Percentiles rank a stretch among this genome's conserved stretches.
Conservation (phyloP, 2,329 filamentous ascomycete genomes). For the Diaporthe australafricana region DNA sequence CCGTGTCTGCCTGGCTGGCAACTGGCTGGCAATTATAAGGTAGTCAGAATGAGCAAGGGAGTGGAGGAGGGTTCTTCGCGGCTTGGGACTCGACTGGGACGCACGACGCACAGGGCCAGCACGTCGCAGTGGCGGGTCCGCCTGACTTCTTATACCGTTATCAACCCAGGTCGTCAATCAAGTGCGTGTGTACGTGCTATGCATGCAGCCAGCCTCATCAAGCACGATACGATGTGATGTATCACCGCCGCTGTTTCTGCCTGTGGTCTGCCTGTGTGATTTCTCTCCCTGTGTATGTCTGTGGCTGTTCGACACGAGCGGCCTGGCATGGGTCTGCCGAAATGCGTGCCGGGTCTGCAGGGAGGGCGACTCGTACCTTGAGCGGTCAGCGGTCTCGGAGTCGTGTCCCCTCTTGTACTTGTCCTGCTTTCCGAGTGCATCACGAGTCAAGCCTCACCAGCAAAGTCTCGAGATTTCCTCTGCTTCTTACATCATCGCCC, state of each 20-base stretch:
- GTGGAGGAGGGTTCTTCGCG: conserved; percentile 4
- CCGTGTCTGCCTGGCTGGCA: not conserved
- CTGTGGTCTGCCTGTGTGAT: not conserved
- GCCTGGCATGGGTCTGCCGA: not conserved
- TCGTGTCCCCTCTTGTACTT: not conserved
- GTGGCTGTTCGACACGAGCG: not conserved
- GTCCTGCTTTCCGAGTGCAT: not conserved
- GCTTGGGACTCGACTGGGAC: conserved; percentile 18
- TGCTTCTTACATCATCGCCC: conserved; percentile 13
- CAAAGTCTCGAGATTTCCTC: not conserved
- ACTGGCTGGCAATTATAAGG: not conserved
- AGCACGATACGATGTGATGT: not conserved
- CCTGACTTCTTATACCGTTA: conserved; percentile 30
- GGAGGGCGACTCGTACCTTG: not conserved
- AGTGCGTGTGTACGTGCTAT: not conserved
- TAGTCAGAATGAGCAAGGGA: conserved; percentile 13
- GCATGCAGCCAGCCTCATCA: conserved; percentile 20
- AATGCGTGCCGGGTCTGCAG: not conserved
- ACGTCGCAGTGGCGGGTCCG: conserved; percentile 30
- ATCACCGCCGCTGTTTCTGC: not conserved
- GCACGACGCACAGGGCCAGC: conserved; percentile 11
- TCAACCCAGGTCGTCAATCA: not conserved
- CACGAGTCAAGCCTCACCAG: not conserved
- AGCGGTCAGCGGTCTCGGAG: not conserved
- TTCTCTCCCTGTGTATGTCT: not conserved